Percentiles rank a stretch among this genome's conserved stretches.
Evolutionary conservation across 306 rosid species (phyloP).

Genomic region (Malus sylvestris): DNA sequence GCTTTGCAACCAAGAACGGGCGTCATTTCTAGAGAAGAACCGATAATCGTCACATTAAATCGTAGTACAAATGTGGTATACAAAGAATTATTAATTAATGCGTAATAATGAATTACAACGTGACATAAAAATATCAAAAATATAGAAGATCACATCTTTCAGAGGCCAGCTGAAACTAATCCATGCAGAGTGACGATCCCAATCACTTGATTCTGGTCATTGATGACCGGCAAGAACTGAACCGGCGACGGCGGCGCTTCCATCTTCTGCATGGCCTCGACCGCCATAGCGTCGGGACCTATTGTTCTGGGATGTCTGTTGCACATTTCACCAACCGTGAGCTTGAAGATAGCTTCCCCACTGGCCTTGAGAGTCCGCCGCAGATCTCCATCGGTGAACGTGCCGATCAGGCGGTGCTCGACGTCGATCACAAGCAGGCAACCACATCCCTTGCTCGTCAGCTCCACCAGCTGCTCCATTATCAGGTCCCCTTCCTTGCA

Average conservation of each 20-base stretch:
- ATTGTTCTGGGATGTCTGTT: conserved; percentile 81
- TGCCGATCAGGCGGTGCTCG: conserved; percentile 56
- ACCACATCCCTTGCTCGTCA: conserved; percentile 90
- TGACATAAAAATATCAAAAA: neutral
- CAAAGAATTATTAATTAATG: neutral
- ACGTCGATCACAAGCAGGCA: conserved; percentile 80
- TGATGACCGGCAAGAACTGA: conserved; percentile 85
- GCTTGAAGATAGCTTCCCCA: conserved; percentile 85
- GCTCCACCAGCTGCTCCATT: conserved; percentile 86
- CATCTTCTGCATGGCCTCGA: conserved; percentile 95
- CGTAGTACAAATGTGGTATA: neutral
- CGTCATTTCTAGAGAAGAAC: neutral
- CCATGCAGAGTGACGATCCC: conserved; percentile 97
- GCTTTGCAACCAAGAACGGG: neutral
- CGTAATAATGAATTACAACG: neutral
- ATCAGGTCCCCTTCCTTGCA: conserved; percentile 81
- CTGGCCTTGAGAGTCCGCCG: conserved; percentile 92
- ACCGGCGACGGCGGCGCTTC: conserved; percentile 97
- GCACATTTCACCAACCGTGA: conserved; percentile 89
- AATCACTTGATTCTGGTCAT: conserved; percentile 49
- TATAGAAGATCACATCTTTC: conserved; percentile 1
- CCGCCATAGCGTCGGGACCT: conserved; percentile 81
- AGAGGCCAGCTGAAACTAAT: conserved; percentile 88
- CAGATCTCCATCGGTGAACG: conserved; percentile 94
- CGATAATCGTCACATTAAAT: too few relatives aligned